Evolutionary conservation across 2,329 filamentous ascomycete genomes (phyloP).

Genomic region (Drechslerella dactyloides): DNA sequence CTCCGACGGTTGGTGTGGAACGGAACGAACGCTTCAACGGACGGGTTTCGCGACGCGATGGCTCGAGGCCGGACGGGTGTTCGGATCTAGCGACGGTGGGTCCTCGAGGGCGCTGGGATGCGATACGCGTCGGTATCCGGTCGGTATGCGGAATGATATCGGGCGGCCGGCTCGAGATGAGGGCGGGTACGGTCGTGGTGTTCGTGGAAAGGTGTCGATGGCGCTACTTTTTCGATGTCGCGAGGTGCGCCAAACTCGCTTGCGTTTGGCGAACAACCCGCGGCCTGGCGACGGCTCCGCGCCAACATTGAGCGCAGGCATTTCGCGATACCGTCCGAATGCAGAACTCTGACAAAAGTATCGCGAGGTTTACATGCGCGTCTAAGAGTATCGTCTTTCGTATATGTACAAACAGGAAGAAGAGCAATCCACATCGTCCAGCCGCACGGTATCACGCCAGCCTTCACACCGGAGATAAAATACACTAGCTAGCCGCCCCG

Average conservation of each 20-base stretch:
- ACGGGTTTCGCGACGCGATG: background rate
- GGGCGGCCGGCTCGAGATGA: background rate
- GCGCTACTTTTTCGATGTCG: background rate
- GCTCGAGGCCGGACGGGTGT: background rate
- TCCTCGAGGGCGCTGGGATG: background rate
- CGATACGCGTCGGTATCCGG: background rate
- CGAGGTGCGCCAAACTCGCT: background rate
- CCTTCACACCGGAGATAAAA: no score
- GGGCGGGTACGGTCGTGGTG: background rate
- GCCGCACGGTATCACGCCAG: no score
- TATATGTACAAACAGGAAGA: no score
- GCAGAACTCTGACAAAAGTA: no score
- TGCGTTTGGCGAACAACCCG: background rate
- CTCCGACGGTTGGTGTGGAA: background rate
- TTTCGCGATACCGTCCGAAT: no score
- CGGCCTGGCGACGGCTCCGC: no score
- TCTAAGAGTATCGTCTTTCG: no score
- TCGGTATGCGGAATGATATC: background rate
- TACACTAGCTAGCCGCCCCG: constrained; percentile 29
- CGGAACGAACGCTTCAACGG: background rate
- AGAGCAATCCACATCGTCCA: no score
- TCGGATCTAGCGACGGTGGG: background rate
- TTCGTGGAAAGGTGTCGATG: background rate
- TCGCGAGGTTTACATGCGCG: no score
- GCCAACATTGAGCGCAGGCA: no score